These are phyloP conservation scores for Nepenthes mirabilis DNA, from an alignment of 148 eudicot species.

Conservation along the genomic window DNA sequence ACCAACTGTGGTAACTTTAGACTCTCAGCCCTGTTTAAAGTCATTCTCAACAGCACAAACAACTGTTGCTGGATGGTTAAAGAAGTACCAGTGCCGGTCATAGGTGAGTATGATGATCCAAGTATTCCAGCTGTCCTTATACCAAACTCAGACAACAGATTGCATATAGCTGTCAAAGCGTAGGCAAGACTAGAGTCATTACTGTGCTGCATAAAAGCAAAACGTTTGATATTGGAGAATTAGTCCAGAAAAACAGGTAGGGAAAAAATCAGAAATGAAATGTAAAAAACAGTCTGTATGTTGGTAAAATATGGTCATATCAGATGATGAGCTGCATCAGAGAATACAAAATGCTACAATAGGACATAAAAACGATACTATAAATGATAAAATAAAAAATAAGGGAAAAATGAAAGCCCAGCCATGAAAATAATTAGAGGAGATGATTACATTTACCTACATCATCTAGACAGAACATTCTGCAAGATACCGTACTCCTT, in stretches of 20 bases:
- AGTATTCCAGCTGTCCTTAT: slow-evolving; percentile 56
- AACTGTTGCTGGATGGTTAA: slow-evolving; percentile 75
- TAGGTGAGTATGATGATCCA: slow-evolving; percentile 71
- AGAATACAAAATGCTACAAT: no score
- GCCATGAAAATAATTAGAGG: no score
- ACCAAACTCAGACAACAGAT: slow-evolving; percentile 74
- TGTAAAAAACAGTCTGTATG: not conserved
- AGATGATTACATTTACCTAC: no score
- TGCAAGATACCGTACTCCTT: no score
- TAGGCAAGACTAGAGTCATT: slow-evolving; percentile 92
- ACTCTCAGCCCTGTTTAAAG: slow-evolving; percentile 70
- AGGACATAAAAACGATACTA: no score
- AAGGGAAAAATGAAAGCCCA: no score
- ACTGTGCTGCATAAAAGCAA: slow-evolving; percentile 49
- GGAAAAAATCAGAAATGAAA: not conserved
- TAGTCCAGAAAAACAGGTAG: not conserved
- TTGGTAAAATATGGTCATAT: not conserved
- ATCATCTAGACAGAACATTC: no score
- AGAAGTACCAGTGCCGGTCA: slow-evolving; percentile 51
- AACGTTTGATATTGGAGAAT: not conserved
- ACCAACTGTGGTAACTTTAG: slow-evolving; percentile 57
- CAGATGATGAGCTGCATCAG: no score
- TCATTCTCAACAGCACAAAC: slow-evolving; percentile 69
- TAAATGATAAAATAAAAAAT: no score
- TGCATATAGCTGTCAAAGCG: slow-evolving; percentile 79